phyloP scores from a whole-genome alignment of 495 filamentous ascomycete genomes.

The Cercophora samala region DNA sequence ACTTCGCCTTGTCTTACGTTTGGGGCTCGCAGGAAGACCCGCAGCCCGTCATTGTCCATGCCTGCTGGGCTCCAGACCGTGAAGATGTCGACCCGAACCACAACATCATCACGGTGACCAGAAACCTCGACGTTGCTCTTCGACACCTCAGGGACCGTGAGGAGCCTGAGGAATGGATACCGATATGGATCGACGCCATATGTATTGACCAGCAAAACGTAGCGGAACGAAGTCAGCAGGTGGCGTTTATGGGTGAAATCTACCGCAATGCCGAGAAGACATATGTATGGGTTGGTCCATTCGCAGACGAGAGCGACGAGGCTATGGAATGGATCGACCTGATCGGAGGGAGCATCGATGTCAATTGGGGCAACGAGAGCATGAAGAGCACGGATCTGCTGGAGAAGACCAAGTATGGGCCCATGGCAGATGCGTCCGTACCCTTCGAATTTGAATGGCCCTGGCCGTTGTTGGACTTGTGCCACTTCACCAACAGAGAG shows the following conservation, averaged over 20 bases:
- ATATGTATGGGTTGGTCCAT: conserved; percentile 1
- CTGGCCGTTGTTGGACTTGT: not conserved
- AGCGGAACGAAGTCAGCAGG: conserved; percentile 4
- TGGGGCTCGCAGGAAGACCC: not conserved
- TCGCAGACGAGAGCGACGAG: not conserved
- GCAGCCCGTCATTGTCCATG: not conserved
- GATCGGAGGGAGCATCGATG: not conserved
- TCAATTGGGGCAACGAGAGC: not conserved
- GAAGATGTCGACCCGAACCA: not conserved
- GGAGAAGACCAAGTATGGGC: not conserved
- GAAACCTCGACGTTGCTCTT: not conserved
- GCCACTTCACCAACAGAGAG: not conserved
- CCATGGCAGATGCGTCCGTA: not conserved
- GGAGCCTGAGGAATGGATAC: not conserved
- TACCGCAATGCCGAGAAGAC: not conserved
- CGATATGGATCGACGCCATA: conserved; percentile 15
- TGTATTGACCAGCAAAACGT: conserved; percentile 15
- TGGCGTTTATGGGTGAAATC: conserved; percentile 9
- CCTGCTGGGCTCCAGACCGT: not conserved
- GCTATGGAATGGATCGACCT: not conserved
- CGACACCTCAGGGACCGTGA: not conserved
- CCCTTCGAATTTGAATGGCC: not conserved
- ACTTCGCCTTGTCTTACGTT: not conserved
- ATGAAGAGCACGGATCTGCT: not conserved
- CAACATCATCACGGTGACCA: conserved; percentile 1